phyloP scores from a whole-genome alignment of 345 rosid genomes.

The Eucalyptus globulus region DNA sequence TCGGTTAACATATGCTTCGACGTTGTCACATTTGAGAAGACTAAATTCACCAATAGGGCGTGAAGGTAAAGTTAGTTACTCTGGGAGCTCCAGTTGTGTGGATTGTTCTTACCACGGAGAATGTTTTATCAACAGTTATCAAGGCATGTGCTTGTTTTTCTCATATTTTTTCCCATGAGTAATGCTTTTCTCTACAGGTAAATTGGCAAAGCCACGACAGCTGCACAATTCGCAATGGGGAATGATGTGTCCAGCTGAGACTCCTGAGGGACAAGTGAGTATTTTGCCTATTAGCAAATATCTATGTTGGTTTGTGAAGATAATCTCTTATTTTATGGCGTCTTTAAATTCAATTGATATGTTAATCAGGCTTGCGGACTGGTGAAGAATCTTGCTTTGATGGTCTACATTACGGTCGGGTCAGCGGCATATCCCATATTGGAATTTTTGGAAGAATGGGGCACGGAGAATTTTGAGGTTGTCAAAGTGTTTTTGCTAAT shows the following conservation, averaged over 20 bases:
- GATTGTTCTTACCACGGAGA: neutral
- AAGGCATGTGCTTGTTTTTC: neutral
- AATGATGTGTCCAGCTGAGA: constrained; percentile 99
- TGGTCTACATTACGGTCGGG: constrained; percentile 97
- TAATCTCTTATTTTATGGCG: neutral
- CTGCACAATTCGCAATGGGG: constrained; percentile 99
- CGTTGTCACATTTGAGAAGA: constrained; percentile 91
- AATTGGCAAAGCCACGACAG: constrained; percentile 96
- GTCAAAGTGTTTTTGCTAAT: neutral
- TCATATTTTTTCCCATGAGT: neutral
- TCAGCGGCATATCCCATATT: constrained; percentile 90
- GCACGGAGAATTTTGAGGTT: constrained; percentile 97
- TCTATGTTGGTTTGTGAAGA: neutral
- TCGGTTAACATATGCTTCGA: constrained; percentile 93
- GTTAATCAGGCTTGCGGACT: constrained; percentile 81
- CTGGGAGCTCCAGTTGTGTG: neutral
- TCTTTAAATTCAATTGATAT: neutral
- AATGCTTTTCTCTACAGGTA: constrained; percentile 37
- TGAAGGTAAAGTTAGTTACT: constrained; percentile 47
- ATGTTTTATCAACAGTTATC: neutral
- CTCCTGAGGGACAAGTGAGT: constrained; percentile 99
- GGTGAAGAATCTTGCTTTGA: constrained; percentile 94
- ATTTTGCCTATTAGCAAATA: neutral
- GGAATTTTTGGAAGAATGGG: constrained; percentile 97
- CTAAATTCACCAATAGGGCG: constrained; percentile 98